Evolutionary conservation across 371 early-diverging fungal genomes (phyloP).

Genomic region (Nosema bombycis): DNA sequence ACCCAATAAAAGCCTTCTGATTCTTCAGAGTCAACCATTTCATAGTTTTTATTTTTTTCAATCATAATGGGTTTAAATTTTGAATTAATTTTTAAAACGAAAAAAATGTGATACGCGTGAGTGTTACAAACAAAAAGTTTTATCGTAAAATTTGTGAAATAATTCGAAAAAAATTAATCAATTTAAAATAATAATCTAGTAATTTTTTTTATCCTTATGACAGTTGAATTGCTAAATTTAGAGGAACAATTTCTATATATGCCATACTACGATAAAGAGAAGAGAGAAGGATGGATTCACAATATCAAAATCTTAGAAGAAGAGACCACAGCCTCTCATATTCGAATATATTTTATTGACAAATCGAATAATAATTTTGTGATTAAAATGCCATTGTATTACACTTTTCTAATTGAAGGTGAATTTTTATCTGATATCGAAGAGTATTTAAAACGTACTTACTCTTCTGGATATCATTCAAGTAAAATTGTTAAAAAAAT

Average conservation of each 20-base stretch:
- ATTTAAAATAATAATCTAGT: too few species aligned
- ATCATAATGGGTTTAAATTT: not conserved
- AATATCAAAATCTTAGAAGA: conserved; percentile 46
- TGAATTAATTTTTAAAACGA: not conserved
- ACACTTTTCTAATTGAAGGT: conserved; percentile 48
- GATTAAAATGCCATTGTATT: conserved; percentile 55
- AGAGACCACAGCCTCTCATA: conserved; percentile 27
- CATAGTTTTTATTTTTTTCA: not conserved
- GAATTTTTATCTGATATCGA: conserved; percentile 34
- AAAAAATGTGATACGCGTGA: not conserved
- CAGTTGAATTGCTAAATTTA: conserved; percentile 11
- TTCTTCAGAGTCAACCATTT: conserved; percentile 12
- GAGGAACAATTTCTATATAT: conserved; percentile 60
- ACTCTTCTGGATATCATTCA: conserved; percentile 35
- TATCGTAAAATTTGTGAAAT: not conserved
- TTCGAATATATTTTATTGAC: conserved; percentile 61
- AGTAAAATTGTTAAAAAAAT: conserved; percentile 41
- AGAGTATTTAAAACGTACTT: conserved; percentile 57
- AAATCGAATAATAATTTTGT: conserved; percentile 48
- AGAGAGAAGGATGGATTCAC: conserved; percentile 62
- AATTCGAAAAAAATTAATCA: too few species aligned
- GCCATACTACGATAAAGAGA: conserved; percentile 26
- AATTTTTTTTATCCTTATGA: not conserved
- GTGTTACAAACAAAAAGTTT: not conserved
- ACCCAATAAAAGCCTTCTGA: conserved; percentile 51